Conservation (phyloP, 148 eudicot species). For the Spergularia bocconei region DNA sequence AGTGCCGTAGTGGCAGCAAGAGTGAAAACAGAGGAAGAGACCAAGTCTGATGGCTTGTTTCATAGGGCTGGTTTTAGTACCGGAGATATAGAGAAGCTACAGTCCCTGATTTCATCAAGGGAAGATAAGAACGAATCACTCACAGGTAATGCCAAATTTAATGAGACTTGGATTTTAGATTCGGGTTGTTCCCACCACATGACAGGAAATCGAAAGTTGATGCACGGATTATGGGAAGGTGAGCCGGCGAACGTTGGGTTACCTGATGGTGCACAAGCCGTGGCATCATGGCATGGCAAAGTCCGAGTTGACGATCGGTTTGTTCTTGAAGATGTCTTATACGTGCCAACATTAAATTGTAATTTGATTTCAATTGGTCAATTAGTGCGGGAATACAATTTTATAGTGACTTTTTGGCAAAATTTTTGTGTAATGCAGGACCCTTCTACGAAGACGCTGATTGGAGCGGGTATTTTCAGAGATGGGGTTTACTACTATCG, state of each 20-base stretch:
- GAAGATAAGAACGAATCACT: too few species aligned
- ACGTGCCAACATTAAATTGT: background rate
- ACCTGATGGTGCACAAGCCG: background rate
- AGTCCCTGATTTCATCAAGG: too few species aligned
- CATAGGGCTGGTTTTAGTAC: too few species aligned
- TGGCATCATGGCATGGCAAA: background rate
- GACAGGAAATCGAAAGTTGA: background rate
- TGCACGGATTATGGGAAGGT: background rate
- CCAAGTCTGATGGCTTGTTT: too few species aligned
- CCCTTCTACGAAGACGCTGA: conserved; percentile 10
- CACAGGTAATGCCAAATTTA: too few species aligned
- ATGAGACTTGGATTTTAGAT: background rate
- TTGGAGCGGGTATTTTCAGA: background rate
- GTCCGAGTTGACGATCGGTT: background rate
- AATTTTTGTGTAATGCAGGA: conserved; percentile 5
- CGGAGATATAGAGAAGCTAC: too few species aligned
- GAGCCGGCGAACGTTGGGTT: background rate
- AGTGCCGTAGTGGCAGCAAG: too few species aligned
- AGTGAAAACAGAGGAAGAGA: too few species aligned
- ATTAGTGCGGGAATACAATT: background rate
- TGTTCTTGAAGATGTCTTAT: background rate
- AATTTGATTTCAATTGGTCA: background rate
- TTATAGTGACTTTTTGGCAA: background rate
- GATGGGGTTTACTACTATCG: conserved; percentile 1
- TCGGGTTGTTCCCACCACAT: background rate